Base-by-base conservation (phyloP, 2,329 filamentous ascomycete species). In the Orbilia ellipsospora region DNA sequence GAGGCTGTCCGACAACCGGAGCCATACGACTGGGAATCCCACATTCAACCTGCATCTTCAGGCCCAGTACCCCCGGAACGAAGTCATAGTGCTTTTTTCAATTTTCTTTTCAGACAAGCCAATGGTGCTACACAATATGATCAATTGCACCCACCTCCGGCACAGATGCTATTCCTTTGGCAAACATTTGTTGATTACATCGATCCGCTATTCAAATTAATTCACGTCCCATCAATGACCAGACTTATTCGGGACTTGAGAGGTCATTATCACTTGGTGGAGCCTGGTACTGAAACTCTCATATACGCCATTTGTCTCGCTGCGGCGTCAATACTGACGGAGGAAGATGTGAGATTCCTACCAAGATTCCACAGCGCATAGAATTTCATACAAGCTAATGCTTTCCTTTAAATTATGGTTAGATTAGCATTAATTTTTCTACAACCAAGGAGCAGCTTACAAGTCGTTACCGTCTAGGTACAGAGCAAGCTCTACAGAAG, bases 291-390 rank as follows among this genome's bases (percentile, higher is more conserved):
- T 70, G 85, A 88, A 77, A 83, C 84, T 16, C 80, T 88, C 48
- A 82, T 88, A 48, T 88, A 87, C 78, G 83, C 86, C n/a, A 85
- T 88, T 23, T 88, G 87, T 78, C 88, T 87, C 77, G 84, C 83
- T 48, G 85, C 85, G 0, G 82, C 86, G 1, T 88, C 86, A 1
- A 80, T 81, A 7, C 80, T 83, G 77, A 79, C 66, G 36, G 77
- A 76, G 16, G 76, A 79, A 15, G 82, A 83, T 65, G 80, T 81
- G 75, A 73, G 74, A 56, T 40, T 26, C 79, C 80, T 1, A 65
- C 81, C 1, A 13, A 18, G 3, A 6, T 5, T 48, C 16, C 8
- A 1, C 44, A 48, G 13, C 1, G 13, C 1, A 2, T 44, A 2
- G 40, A 2, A 44, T 44, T 44, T 23, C 4, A 44, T 44, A 12